Evolutionary conservation across 129 eudicot genomes (phyloP).

Genomic region (Ambrosia trifida): DNA sequence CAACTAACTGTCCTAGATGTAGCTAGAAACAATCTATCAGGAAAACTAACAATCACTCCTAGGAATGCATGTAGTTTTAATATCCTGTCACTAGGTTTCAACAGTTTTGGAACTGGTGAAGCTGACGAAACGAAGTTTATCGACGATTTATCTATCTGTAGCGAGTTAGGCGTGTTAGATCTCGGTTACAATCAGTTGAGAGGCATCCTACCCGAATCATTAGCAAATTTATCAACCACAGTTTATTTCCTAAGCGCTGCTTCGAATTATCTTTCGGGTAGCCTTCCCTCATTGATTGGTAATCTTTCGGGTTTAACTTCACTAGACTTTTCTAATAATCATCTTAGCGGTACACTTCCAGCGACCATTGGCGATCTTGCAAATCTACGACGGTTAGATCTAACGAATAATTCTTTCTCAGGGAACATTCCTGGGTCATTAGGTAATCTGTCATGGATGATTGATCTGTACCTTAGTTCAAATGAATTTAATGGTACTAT

Average conservation of each 20-base stretch:
- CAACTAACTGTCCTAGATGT: conserved; percentile 20
- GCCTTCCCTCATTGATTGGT: conserved; percentile 32
- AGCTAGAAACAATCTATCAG: conserved; percentile 35
- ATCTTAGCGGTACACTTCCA: conserved; percentile 28
- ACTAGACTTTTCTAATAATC: conserved; percentile 27
- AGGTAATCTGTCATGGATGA: conserved; percentile 30
- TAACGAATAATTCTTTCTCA: conserved; percentile 18
- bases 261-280: conserved; percentile 23
- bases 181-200: conserved; percentile 24
- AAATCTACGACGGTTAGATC: conserved; percentile 22
- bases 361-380: conserved; percentile 26
- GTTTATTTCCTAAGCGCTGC: conserved; percentile 14
- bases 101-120: conserved; percentile 42
- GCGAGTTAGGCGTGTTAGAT: conserved; percentile 20
- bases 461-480: conserved; percentile 19
- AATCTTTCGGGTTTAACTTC: conserved; percentile 25
- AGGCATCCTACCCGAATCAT: conserved; percentile 29
- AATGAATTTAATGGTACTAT: conserved; percentile 29
- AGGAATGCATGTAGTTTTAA: conserved; percentile 5
- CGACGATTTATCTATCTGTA: conserved; percentile 27
- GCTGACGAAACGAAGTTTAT: conserved; percentile 33
- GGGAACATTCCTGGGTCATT: conserved; percentile 31
- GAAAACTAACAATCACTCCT: conserved; percentile 35
- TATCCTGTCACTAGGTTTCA: conserved; percentile 4
- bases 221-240: conserved; percentile 30